Base-by-base conservation (phyloP, 208 protist species). In the Crithidia bombi region DNA sequence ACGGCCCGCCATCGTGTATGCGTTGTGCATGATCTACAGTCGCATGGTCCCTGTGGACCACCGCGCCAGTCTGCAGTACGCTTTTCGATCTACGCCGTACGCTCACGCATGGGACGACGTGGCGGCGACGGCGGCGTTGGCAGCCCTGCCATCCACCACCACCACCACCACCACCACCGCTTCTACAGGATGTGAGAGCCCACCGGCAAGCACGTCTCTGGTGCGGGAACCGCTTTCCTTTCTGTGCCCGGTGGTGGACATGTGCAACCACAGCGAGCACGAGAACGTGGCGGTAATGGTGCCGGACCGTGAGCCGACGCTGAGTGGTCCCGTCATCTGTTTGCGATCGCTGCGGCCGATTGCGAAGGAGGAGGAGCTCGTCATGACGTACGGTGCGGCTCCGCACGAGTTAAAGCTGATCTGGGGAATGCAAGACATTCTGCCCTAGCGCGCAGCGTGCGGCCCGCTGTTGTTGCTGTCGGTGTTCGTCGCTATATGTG, bases 271-370 rank as follows among this genome's bases (percentile, higher is more conserved):
- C 73, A 87, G 86, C 59, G 75, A 75, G 14, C 54, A 71, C 15
- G 89, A 94, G 65, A 94, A 94, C 64, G 89, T 94, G n/a, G 89
- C 89, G 3, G 78, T 94, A 28, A 91, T 94, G 86, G 89, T 92
- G 33, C 82, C 82, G 12, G 79, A 78, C 49, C 35, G 58, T 41
- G 33, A 74, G 26, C 46, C 62, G 21, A 26, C 76, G 30, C 52
- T 69, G 56, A 72, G 75, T 26, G 78, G 80, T 1, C 82, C 85
- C 9, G 77, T 91, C 5, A 85, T 94, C 36, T 91, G 83, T 41
- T 71, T 92, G 35, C 89, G 85, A 28, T 86, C 84, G 21, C 73
- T 94, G 38, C 68, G 89, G 21, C 75, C 85, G n/a, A 87, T 94
- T 56, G 35, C 63, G 15, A 76, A 90, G 49, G 86, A 81, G 14